These are phyloP conservation scores for Xylaria sp. DNA, from an alignment of 2,329 filamentous ascomycete species.

Conservation along the genomic window DNA sequence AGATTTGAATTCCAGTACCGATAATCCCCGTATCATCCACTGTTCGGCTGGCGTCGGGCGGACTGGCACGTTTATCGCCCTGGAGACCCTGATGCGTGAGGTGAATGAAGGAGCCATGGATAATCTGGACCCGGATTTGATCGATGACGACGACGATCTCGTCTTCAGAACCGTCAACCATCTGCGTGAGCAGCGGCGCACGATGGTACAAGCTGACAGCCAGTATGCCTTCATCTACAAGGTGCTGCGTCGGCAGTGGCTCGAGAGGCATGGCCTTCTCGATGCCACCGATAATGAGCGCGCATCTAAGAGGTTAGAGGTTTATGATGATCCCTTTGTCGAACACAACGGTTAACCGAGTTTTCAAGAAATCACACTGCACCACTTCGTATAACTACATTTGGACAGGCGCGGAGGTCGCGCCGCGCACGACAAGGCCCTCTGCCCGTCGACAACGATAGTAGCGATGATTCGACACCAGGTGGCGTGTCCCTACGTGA, in stretches of 20 bases:
- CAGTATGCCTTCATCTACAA: constrained; percentile 93
- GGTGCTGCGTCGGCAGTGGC: constrained; percentile 80
- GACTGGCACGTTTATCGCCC: constrained; percentile 93
- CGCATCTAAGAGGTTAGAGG: constrained; percentile 65
- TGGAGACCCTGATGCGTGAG: constrained; percentile 91
- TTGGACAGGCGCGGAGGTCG: constrained; percentile 30
- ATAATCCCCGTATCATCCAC: constrained; percentile 83
- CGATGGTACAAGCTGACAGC: constrained; percentile 91
- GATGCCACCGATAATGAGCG: constrained; percentile 54
- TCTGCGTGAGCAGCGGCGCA: constrained; percentile 86
- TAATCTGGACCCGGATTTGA: constrained; percentile 52
- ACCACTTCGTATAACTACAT: constrained; percentile 12
- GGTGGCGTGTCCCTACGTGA: constrained; percentile 31
- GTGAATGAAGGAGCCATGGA: constrained; percentile 78
- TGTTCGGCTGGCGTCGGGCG: constrained; percentile 94
- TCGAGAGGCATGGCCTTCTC: constrained; percentile 67
- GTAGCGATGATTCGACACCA: constrained; percentile 38
- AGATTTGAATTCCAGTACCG: constrained; percentile 63
- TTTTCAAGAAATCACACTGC: constrained; percentile 34
- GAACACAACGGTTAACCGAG: constrained; percentile 46
- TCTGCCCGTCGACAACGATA: constrained; percentile 34
- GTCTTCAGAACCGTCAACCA: constrained; percentile 82
- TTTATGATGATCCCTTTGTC: constrained; percentile 56
- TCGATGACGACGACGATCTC: constrained; percentile 64
- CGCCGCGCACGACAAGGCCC: constrained; percentile 22